Percentiles rank a stretch among this genome's conserved stretches.
Conservation (phyloP, 23 red algal genomes). For the Gracilaria vermiculophylla region DNA sequence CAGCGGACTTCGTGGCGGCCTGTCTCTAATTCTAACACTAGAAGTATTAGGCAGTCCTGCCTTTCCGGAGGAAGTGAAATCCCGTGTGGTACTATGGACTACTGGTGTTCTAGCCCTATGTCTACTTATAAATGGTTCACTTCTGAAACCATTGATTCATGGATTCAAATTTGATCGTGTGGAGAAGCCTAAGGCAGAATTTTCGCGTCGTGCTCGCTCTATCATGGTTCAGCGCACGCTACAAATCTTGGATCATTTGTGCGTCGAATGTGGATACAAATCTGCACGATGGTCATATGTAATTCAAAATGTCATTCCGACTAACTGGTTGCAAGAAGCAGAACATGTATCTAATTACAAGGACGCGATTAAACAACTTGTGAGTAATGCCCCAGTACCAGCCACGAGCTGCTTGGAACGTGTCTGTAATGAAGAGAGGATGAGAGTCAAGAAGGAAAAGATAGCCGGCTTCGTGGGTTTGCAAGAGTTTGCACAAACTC, state of each 20-base stretch:
- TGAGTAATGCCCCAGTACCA: neutral
- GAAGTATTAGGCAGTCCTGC: conserved; percentile 68
- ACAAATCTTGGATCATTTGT: conserved; percentile 45
- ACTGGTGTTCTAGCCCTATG: conserved; percentile 75
- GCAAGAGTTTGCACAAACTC: neutral
- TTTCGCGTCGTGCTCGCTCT: conserved; percentile 54
- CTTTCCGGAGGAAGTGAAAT: conserved; percentile 49
- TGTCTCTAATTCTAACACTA: conserved; percentile 83
- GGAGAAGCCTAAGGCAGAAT: conserved; percentile 53
- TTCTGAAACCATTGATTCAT: conserved; percentile 67
- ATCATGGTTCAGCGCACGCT: conserved; percentile 55
- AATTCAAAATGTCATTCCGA: conserved; percentile 37
- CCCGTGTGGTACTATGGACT: conserved; percentile 90
- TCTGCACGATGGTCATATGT: conserved; percentile 66
- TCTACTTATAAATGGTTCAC: conserved; percentile 77
- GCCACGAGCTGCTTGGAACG: neutral
- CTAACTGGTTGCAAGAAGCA: conserved; percentile 24
- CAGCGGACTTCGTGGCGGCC: conserved; percentile 75
- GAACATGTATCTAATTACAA: neutral
- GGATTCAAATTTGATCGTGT: conserved; percentile 48
- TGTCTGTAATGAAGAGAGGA: neutral
- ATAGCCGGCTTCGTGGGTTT: neutral
- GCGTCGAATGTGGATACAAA: conserved; percentile 54
- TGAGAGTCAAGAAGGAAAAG: neutral
- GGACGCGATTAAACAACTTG: neutral